Conservation (phyloP, 2,329 filamentous ascomycete genomes). For the Erysiphe pulchra region DNA sequence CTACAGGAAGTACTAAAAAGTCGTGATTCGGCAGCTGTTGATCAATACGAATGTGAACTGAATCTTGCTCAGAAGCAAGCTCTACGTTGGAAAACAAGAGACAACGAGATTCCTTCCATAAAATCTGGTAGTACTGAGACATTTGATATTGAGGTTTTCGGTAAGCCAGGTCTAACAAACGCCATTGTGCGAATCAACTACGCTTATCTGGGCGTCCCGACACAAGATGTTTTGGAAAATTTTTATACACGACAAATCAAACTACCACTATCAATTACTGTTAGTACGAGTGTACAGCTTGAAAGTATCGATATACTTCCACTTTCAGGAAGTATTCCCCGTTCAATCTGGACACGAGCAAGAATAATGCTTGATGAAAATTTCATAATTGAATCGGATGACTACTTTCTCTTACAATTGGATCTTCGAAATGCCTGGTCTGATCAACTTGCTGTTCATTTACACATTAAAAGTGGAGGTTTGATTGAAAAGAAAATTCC, state of each 20-base stretch:
- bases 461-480: constrained; percentile 18
- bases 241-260: constrained; percentile 72
- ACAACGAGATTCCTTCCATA: constrained; percentile 31
- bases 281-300: constrained; percentile 75
- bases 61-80: constrained; percentile 53
- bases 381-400: constrained; percentile 20
- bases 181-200: constrained; percentile 71
- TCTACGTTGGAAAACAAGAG: constrained; percentile 25
- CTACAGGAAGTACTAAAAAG: constrained; percentile 50
- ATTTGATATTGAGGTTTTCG: constrained; percentile 65
- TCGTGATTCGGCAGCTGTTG: constrained; percentile 51
- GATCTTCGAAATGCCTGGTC: constrained; percentile 85
- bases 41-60: constrained; percentile 67
- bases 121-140: constrained; percentile 38
- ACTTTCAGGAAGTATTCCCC: constrained; percentile 39
- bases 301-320: constrained; percentile 56
- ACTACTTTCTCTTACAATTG: constrained; percentile 55
- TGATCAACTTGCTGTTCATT: constrained; percentile 40
- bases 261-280: constrained; percentile 61
- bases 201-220: constrained; percentile 46
- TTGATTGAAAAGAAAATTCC: constrained; percentile 25
- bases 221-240: constrained; percentile 38
- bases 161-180: constrained; percentile 60
- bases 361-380: constrained; percentile 4
- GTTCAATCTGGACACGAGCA: constrained; percentile 25